Evolutionary conservation across 2,329 filamentous ascomycete genomes (phyloP).

Genomic region (Fusarium albosuccineum): DNA sequence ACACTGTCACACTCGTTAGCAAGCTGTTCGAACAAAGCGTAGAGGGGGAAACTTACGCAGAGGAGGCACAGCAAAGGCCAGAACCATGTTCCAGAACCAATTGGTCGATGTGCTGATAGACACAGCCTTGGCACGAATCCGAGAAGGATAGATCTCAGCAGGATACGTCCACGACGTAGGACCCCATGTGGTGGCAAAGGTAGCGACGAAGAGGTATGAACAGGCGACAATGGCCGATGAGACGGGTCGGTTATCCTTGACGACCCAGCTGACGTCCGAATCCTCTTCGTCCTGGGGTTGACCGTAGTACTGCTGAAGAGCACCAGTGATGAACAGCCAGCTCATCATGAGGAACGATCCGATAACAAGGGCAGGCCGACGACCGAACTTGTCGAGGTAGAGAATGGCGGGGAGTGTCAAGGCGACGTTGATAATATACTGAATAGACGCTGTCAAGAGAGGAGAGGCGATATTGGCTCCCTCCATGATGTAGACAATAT

Average conservation of each 20-base stretch:
- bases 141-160: conserved; percentile 60
- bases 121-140: conserved; percentile 60
- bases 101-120: conserved; percentile 56
- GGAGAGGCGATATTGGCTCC: conserved; percentile 68
- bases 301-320: conserved; percentile 72
- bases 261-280: conserved; percentile 68
- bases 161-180: conserved; percentile 63
- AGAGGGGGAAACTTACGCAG: conserved; percentile 58
- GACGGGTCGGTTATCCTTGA: conserved; percentile 63
- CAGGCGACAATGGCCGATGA: conserved; percentile 73
- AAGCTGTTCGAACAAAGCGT: not conserved
- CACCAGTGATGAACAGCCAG: conserved; percentile 71
- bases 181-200: conserved; percentile 56
- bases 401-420: conserved; percentile 71
- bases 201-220: conserved; percentile 72
- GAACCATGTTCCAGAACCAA: conserved; percentile 51
- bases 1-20: conserved; percentile 40
- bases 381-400: conserved; percentile 70
- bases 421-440: conserved; percentile 74
- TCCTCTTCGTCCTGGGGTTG: conserved; percentile 56
- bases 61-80: conserved; percentile 55
- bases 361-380: conserved; percentile 67
- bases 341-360: conserved; percentile 71
- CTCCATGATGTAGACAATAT: conserved; percentile 72
- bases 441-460: conserved; percentile 71